phyloP scores from a whole-genome alignment of 2,329 filamentous ascomycete species.

The Aureobasidium vineae region DNA sequence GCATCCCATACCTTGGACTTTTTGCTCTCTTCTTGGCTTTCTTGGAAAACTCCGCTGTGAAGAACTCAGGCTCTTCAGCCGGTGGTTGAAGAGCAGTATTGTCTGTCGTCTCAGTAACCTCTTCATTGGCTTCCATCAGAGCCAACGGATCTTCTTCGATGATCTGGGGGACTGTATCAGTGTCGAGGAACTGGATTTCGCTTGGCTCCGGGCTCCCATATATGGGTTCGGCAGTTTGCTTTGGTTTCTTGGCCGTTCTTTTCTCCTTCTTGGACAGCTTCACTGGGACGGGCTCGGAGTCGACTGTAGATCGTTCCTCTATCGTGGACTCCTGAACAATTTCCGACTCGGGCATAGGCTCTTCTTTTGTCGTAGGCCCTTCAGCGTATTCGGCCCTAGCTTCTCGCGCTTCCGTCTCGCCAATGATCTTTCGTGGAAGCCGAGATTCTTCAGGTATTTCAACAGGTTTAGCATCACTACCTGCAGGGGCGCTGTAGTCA shows the following conservation, averaged over 20 bases:
- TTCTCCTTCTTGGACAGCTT: constrained; percentile 47
- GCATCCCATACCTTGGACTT: neutral
- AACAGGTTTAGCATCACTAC: neutral
- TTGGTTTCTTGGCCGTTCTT: constrained; percentile 39
- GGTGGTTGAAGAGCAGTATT: too few relatives aligned
- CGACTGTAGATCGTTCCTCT: neutral
- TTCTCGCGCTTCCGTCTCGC: neutral
- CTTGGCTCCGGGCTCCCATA: neutral
- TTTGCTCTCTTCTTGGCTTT: constrained; percentile 35
- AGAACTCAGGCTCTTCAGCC: neutral
- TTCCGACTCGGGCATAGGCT: constrained; percentile 26
- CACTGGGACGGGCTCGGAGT: neutral
- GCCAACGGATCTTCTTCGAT: neutral
- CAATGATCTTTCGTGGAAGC: neutral
- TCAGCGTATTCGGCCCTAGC: neutral
- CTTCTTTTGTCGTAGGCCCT: neutral
- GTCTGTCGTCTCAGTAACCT: neutral
- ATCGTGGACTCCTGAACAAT: neutral
- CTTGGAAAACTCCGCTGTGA: constrained; percentile 32
- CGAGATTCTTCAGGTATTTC: neutral
- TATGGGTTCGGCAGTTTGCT: neutral
- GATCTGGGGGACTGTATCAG: neutral
- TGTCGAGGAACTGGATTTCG: neutral
- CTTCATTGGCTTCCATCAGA: neutral
- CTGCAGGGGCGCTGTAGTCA: neutral